Base-by-base conservation (phyloP, 768 basidiomycete species). In the Hygrocybe coccinea region DNA sequence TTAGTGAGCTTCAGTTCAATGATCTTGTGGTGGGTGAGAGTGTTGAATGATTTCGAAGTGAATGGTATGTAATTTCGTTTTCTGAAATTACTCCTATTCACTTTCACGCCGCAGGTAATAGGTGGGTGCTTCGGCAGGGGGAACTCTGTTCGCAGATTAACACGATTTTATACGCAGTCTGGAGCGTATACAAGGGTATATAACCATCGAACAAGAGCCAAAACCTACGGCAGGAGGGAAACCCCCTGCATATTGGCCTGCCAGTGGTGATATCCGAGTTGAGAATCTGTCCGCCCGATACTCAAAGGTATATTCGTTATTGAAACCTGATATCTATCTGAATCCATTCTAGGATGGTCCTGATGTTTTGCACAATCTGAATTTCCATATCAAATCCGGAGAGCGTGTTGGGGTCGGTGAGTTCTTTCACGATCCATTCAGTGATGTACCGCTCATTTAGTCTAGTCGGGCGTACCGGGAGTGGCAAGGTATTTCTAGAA, bases 101-200 rank as follows among this genome's bases (percentile, higher is more conserved):
- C n/a, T n/a, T n/a, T n/a, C n/a, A n/a, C n/a, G n/a, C n/a, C n/a
- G 5, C 67, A 76, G 53, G 56, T 71, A 60, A 51, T 73, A 77
- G 17, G 37, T 54, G 2, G 34, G 5, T 35, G 10, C 17, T 12
- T n/a, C n/a, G n/a, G n/a, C n/a, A n/a, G n/a, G n/a, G n/a, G n/a
- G n/a, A n/a, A 34, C 46, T 33, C 0, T 15, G 6, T 19, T 19
- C 25, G n/a, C 3, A 7, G 59, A 17, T 65, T 65, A 69, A 35
- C 65, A 71, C 21, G 19, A 36, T 17, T 36, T 29, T 35, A 21
- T 47, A n/a, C n/a, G n/a, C n/a, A 77, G 78, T 59, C 63, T 77
- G 25, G 91, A 94, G 64, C 85, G 91, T 56, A 84, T 92, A 1
- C 79, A 86, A 53, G 85, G 67, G 1, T 86, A 82, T 62, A 64